Base-by-base conservation (phyloP, 805 yeast genomes). In the Saccharomyces mikatae region DNA sequence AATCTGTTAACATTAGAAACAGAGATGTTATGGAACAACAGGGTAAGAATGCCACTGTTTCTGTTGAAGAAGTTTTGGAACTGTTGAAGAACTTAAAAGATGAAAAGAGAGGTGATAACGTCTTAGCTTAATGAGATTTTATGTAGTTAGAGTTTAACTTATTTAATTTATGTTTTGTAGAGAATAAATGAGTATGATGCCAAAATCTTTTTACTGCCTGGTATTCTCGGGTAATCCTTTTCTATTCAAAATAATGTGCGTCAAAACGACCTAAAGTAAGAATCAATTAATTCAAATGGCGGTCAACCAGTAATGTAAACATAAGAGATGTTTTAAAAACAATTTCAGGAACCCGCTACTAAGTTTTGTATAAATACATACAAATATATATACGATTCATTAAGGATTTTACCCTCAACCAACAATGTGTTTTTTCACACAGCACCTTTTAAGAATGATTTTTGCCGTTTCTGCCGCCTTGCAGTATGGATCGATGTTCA, bases 1-100 rank as follows among this genome's bases (percentile, higher is more conserved):
- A 80, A 59, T 79, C 91, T 62, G 99, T 94, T 63, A 94, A 94
- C 71, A 87, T 94, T 62, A 89, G 99, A 81, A 89, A 90, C 78
- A 87, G 99, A 79, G 98, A 94, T 72, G 89, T 90, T 67, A 81
- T 83, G 68, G 92, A 86, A 70, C 84, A 88, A 75, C 98, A 94
- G 78, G 88, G 88, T 73, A 94, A 92, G 86, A 85, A 84, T 63
- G 97, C 85, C 52, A 86, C 90, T 65, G 82, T 89, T 54, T 71
- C 81, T 49, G 80, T 92, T 58, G 88, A 81, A 44, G 80, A 77
- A 24, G 96, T 92, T 56, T 77, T 91, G 56, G 71, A 77, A 58
- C 86, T 87, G 74, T 77, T 94, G 74, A 67, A 74, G 62, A 74
- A 69, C 46, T 81, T 94, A 74, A 86, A 82, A 74, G 84, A 79